Evolutionary conservation across 2,329 filamentous ascomycete species (phyloP).

Genomic region (Clarireedia hainanense): DNA sequence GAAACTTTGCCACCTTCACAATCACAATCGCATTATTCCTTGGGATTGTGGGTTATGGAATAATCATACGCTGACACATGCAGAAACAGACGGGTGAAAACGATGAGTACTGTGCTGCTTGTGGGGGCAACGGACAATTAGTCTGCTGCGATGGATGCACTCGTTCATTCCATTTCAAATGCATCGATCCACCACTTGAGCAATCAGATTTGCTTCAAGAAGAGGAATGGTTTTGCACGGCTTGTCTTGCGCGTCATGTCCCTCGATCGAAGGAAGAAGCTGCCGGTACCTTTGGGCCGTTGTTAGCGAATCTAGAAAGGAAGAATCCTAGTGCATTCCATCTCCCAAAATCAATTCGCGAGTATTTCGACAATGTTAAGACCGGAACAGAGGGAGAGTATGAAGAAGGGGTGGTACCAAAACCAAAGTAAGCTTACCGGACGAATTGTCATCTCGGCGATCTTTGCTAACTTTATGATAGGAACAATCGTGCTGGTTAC

Average conservation of each 20-base stretch:
- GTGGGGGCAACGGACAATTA: slow-evolving; percentile 74
- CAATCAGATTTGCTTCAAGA: slow-evolving; percentile 54
- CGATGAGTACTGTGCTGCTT: slow-evolving; percentile 84
- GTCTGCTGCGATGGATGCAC: slow-evolving; percentile 92
- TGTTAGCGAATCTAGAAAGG: slow-evolving; percentile 58
- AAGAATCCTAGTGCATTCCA: slow-evolving; percentile 65
- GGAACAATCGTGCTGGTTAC: slow-evolving; percentile 40
- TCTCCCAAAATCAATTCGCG: slow-evolving; percentile 63
- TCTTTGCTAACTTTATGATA: slow-evolving; percentile 21
- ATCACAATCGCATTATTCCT: slow-evolving; percentile 14
- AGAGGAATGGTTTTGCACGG: slow-evolving; percentile 77
- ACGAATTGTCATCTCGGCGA: slow-evolving; percentile 1
- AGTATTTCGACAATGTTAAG: slow-evolving; percentile 71
- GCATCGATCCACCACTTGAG: slow-evolving; percentile 69
- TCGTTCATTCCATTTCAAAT: slow-evolving; percentile 83
- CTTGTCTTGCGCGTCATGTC: slow-evolving; percentile 48
- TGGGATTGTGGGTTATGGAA: not conserved
- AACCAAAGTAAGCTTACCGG: slow-evolving; percentile 47
- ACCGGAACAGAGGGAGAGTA: slow-evolving; percentile 74
- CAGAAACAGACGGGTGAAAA: slow-evolving; percentile 51
- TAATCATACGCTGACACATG: slow-evolving; percentile 20
- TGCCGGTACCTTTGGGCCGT: slow-evolving; percentile 50
- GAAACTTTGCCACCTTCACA: slow-evolving; percentile 16
- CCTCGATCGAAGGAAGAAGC: slow-evolving; percentile 30
- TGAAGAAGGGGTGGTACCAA: slow-evolving; percentile 53